Evolutionary conservation across 257 asterid genomes (phyloP), one percentile per base, ranked within the genome.

Genomic region (Ligustrum vulgare): DNA sequence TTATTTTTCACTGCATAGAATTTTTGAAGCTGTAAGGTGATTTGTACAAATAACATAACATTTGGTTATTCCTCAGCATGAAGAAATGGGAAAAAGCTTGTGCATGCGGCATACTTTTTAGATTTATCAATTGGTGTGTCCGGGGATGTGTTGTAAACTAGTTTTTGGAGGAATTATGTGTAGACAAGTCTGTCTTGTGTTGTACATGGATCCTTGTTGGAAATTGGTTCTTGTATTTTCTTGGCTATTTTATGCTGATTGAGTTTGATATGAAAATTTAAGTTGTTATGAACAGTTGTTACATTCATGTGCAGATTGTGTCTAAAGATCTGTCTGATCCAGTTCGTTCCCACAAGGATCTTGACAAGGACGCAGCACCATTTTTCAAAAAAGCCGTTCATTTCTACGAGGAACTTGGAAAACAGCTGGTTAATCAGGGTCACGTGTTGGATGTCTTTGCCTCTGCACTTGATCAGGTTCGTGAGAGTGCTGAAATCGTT

Each of bases 401-500:
- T 68, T 95, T 95, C 89, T 95, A 89, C 11, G 93, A 91, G 77
- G 98, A 95, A 72, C 89, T 95, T 78, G 94, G 94, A 62, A 93
- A 86, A 78, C 98, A 95, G 79, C 86, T 95, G 64, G 97, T 91
- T 70, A 86, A 82, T 70, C 97, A 93, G 86, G 98, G 97, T 70
- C 99, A 95, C 77, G 94, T 89, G 63, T 79, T 95, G 93, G 99
- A 95, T 82, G 82, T 95, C 67, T 93, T 93, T 77, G 99, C 99
- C 63, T 95, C 99, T 75, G 98, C 98, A 73, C 97, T 95, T 65
- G 99, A 95, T 86, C 99, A 95, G 99, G 99, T 94, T 74, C 82
- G 81, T 76, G 45, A 68, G 34, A 28, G 10, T 56, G 39, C 58
- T 75, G 43, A 70, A 70, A 22, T 51, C 62, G 60, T 67, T 43